Evolutionary conservation across 768 basidiomycete species (phyloP), one percentile per base, ranked within the genome.

Genomic region (Suillus clintonianus): DNA sequence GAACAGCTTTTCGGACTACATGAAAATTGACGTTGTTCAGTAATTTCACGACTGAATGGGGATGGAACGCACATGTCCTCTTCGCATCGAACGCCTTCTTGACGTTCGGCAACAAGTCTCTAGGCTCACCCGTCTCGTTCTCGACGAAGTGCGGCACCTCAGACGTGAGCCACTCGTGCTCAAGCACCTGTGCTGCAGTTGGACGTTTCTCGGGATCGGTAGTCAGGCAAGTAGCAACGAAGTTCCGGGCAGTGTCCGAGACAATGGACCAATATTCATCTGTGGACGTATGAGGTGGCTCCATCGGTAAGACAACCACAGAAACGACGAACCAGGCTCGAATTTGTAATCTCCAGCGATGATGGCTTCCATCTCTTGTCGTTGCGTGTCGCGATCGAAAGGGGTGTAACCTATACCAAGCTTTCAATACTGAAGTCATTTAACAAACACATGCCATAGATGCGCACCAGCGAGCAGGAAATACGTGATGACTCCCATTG

Each of bases 401-500:
- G 97, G 97, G 6, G 97, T 99, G 80, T 99, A 96, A 3, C 93
- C 91, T 70, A 80, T 78, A 24, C 19, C 11, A 56, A 17, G 14
- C 65, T 17, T 64, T 55, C 41, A 32, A 24, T 24, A 27, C 59
- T n/a, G 17, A 22, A 51, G 22, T 53, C 30, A n/a, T 45, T 50
- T 32, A 45, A 59, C 45, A 30, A 30, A 45, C 19, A 5, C 13
- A 41, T 27, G 30, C 41, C n/a, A 10, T 3, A 32, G 43, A 57
- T 39, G 62, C 71, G 22, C 65, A 73, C 87, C 89, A 59, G 89
- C 89, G 32, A 98, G 89, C 4, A 98, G 81, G 89, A 97, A 97
- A 79, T 98, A 98, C 14, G 97, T 92, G 76, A 99, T 96, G 56
- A 99, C 97, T 43, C 97, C 97, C 87, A 99, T 96, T 1, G 97